phyloP scores from a whole-genome alignment of 306 rosid species.

The Medicago arabica region DNA sequence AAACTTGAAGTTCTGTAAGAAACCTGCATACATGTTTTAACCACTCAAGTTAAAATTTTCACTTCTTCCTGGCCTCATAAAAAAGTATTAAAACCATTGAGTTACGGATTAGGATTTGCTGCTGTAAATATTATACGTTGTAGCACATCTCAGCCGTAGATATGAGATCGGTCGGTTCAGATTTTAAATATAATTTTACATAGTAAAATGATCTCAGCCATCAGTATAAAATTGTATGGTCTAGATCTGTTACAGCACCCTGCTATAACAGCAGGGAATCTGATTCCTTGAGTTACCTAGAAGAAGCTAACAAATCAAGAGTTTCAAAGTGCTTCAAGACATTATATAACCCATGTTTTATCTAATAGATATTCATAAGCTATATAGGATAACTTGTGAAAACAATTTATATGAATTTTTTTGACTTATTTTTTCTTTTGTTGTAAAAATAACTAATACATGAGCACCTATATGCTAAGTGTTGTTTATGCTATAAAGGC shows the following conservation, averaged over 20 bases:
- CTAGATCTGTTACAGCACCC: no score
- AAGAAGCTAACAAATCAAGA: background rate
- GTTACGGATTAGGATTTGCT: no score
- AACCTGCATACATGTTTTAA: conserved; percentile 45
- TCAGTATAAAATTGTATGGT: no score
- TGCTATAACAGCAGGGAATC: no score
- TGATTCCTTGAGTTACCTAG: no score
- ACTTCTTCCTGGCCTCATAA: background rate
- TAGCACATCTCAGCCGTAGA: no score
- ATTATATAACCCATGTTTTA: no score
- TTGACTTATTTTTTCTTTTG: background rate
- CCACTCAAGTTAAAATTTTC: background rate
- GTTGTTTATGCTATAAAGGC: background rate
- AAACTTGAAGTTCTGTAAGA: conserved; percentile 37
- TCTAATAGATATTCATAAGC: background rate
- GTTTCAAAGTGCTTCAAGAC: background rate
- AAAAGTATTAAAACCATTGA: background rate
- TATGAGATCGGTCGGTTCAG: no score
- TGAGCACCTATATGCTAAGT: no score
- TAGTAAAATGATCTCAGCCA: no score
- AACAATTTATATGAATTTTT: background rate
- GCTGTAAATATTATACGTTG: no score
- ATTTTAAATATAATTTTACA: no score
- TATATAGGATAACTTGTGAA: background rate
- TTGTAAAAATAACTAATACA: background rate